Base-by-base conservation (phyloP, 208 protist genomes). In the Blechomonas ayalai region DNA sequence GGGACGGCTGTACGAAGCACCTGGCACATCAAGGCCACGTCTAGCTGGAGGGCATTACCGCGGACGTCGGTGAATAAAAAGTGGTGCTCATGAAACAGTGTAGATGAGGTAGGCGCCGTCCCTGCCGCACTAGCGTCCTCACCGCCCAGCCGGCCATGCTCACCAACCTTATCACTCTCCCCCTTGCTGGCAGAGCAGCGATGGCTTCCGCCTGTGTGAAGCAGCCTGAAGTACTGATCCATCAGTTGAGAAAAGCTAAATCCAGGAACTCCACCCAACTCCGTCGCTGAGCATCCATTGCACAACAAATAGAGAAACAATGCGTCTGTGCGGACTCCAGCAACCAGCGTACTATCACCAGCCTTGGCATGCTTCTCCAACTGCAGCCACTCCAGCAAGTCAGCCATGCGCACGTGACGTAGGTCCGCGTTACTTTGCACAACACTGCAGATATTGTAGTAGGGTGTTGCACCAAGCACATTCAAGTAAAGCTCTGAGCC, bases 371-470 rank as follows among this genome's bases (percentile, higher is more conserved):
- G 47, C 12, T 62, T 62, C 20, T 67, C 59, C n/a, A 88, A 46
- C 9, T 75, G 67, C 10, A 95, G 59, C 73, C 77, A 95, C 48
- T 70, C 60, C 19, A 91, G 50, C 37, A 80, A 20, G n/a, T 85
- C 67, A 15, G 44, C 39, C 32, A 88, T 49, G 26, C 53, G 63
- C 35, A 84, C 31, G 13, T 83, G 71, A 19, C 69, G 58, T 42
- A 88, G 12, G 34, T 91, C 86, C 4, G 63, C 37, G 24, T 56
- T 67, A 15, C 68, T 59, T 28, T 81, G 66, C 35, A 91, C 59
- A 9, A 88, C 32, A 46, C 53, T 81, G 1, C 47, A 67, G 13
- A 74, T 45, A 23, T 84, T 71, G 47, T 77, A 82, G 53, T 76
- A 88, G 13, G 81, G 82, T 10, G 77, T 88, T 31, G 90, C 38